phyloP scores from a whole-genome alignment of 1,284 basidiomycete genomes.

The Abortiporus biennis region DNA sequence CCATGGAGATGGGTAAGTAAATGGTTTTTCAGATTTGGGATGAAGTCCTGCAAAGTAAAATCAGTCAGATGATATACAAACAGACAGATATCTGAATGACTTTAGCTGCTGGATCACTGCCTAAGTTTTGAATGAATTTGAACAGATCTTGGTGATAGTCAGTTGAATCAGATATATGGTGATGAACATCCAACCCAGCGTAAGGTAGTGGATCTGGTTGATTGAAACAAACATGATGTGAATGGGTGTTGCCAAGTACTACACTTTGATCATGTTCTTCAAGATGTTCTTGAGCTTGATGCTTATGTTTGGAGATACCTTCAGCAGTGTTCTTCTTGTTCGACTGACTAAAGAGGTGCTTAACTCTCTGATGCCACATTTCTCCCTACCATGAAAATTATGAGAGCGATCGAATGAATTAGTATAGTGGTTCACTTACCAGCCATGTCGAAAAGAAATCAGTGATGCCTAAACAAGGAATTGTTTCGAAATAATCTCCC shows the following conservation, averaged over 20 bases:
- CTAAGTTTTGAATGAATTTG: background rate
- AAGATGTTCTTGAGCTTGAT: slow-evolving; percentile 1
- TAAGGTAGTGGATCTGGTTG: background rate
- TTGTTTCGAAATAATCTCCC: slow-evolving; percentile 15
- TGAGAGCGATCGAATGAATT: background rate
- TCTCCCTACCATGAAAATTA: slow-evolving; percentile 13
- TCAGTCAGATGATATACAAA: background rate
- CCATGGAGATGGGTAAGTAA: slow-evolving; percentile 10
- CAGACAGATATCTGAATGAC: background rate
- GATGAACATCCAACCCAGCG: slow-evolving; percentile 2
- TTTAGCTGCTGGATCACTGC: slow-evolving; percentile 2
- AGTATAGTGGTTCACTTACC: slow-evolving; percentile 14
- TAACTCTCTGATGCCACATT: slow-evolving; percentile 13
- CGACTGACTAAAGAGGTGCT: slow-evolving; percentile 9
- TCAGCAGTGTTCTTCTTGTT: slow-evolving; percentile 6
- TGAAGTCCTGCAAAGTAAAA: slow-evolving; percentile 15
- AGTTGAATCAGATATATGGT: slow-evolving; percentile 3
- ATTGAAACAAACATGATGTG: background rate
- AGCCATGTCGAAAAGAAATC: slow-evolving; percentile 22
- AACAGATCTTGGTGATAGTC: background rate
- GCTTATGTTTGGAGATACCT: slow-evolving; percentile 7
- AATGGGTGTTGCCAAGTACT: too few relatives aligned
- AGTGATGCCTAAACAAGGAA: slow-evolving; percentile 15
- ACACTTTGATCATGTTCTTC: background rate
- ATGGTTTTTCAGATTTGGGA: slow-evolving; percentile 14